A percentile compares a stretch with the other conserved stretches of the same genome.
phyloP scores from a whole-genome alignment of 192 early-diverging fungal genomes.

The Coemansia sp. region DNA sequence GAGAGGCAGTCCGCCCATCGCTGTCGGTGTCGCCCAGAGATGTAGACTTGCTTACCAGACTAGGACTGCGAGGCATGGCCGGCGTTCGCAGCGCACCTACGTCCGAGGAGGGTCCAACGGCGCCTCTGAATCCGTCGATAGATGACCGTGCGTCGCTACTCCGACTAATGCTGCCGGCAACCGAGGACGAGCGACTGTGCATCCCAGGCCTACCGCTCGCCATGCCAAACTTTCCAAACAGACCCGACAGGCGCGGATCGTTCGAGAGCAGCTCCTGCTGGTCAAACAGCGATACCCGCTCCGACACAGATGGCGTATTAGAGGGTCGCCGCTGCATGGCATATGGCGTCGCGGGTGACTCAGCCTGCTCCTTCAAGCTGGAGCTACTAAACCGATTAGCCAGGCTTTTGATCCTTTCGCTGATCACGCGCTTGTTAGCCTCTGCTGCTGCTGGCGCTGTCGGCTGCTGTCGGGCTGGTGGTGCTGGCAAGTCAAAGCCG shows the following conservation, averaged over 20 bases:
- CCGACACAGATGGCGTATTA: constrained; percentile 51
- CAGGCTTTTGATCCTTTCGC: constrained; percentile 52
- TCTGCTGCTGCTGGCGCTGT: constrained; percentile 13
- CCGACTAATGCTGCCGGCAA: constrained; percentile 16
- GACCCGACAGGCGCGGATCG: constrained; percentile 38
- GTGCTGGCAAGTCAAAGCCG: constrained; percentile 24
- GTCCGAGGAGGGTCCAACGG: background rate
- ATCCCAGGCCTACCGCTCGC: constrained; percentile 11
- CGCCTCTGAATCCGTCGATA: background rate
- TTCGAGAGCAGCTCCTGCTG: constrained; percentile 12
- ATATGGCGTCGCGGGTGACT: constrained; percentile 15
- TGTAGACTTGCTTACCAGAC: background rate
- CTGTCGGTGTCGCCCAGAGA: background rate
- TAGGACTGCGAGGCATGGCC: background rate
- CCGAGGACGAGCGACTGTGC: constrained; percentile 50
- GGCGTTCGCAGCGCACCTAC: background rate
- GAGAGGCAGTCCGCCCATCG: background rate
- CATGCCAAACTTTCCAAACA: constrained; percentile 55
- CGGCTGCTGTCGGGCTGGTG: constrained; percentile 3
- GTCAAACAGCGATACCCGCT: constrained; percentile 55
- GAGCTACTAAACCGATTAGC: constrained; percentile 52
- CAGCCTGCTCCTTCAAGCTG: constrained; percentile 31
- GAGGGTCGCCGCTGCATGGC: constrained; percentile 42
- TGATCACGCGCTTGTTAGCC: constrained; percentile 42
- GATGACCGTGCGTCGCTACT: constrained; percentile 8